Conservation (phyloP, 345 rosid species). For the Turnera subulata region DNA sequence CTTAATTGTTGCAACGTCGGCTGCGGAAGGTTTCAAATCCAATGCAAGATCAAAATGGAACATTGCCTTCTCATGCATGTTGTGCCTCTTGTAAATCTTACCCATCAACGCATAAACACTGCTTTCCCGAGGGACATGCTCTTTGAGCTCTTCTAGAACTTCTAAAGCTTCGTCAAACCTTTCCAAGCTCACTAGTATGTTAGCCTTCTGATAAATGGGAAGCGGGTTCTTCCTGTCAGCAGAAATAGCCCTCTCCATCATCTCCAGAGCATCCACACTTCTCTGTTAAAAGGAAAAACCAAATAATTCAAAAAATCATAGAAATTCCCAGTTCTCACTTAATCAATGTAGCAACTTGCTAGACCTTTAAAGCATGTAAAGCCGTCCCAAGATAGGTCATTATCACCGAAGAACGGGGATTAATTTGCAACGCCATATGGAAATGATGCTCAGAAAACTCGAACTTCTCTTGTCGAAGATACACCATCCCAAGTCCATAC, state of each 20-base stretch:
- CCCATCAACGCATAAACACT: constrained; percentile 97
- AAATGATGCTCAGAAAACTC: constrained; percentile 98
- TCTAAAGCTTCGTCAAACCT: constrained; percentile 79
- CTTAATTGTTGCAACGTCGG: constrained; percentile 91
- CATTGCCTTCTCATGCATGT: constrained; percentile 86
- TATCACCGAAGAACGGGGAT: constrained; percentile 86
- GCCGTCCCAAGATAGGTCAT: constrained; percentile 95
- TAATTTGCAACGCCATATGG: constrained; percentile 79
- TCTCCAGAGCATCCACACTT: constrained; percentile 78
- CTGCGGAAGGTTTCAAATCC: constrained; percentile 94
- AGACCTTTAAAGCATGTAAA: constrained; percentile 77
- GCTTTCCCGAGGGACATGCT: constrained; percentile 88
- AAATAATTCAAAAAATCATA: constrained; percentile 3
- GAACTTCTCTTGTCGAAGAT: constrained; percentile 89
- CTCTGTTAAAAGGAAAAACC: constrained; percentile 43
- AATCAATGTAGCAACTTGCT: constrained; percentile 6
- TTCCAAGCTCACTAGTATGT: constrained; percentile 69
- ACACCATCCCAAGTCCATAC: constrained; percentile 98
- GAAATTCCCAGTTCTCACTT: not conserved
- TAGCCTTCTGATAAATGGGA: constrained; percentile 98
- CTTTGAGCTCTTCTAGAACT: constrained; percentile 92
- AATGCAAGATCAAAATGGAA: constrained; percentile 90
- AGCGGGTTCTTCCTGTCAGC: constrained; percentile 95
- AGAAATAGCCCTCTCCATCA: constrained; percentile 86
- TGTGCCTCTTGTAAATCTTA: constrained; percentile 65